phyloP scores from a whole-genome alignment of 495 filamentous ascomycete genomes.

The Neurospora sp. region DNA sequence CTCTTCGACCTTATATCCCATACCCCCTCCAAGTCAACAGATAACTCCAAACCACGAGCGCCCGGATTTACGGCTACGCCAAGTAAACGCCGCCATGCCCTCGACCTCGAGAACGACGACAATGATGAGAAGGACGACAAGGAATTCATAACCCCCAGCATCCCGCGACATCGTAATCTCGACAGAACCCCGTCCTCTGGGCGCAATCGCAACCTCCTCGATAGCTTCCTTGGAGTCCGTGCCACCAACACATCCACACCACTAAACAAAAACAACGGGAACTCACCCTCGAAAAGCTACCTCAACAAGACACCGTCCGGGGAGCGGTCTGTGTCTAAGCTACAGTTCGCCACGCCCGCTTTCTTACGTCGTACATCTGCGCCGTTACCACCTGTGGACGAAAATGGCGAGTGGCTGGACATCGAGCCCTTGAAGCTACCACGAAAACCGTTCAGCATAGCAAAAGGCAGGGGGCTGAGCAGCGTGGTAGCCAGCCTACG shows the following conservation, averaged over 20 bases:
- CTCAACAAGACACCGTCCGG: slow-evolving; percentile 13
- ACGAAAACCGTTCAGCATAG: slow-evolving; percentile 39
- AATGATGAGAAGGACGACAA: slow-evolving; percentile 12
- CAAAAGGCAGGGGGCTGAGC: slow-evolving; percentile 59
- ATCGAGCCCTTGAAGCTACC: slow-evolving; percentile 46
- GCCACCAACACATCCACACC: slow-evolving; percentile 37
- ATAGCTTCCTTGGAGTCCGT: slow-evolving; percentile 39
- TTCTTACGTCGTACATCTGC: slow-evolving; percentile 55
- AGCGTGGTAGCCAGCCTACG: slow-evolving; percentile 67
- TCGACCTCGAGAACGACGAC: slow-evolving; percentile 16
- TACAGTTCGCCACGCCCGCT: slow-evolving; percentile 55
- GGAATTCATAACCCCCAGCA: slow-evolving; percentile 2
- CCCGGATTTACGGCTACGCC: not conserved
- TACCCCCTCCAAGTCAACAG: slow-evolving; percentile 24
- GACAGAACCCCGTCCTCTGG: slow-evolving; percentile 45
- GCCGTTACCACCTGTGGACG: slow-evolving; percentile 32
- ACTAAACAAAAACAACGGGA: slow-evolving; percentile 24
- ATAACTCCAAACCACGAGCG: not conserved
- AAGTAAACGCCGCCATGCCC: slow-evolving; percentile 21
- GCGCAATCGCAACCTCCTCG: slow-evolving; percentile 50
- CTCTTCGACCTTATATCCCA: slow-evolving; percentile 79
- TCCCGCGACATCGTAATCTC: not conserved
- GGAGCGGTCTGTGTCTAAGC: slow-evolving; percentile 31
- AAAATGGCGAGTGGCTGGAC: slow-evolving; percentile 34
- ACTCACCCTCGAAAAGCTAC: slow-evolving; percentile 32